Base-by-base conservation (phyloP, 306 rosid genomes). In the Prosopis cineraria region DNA sequence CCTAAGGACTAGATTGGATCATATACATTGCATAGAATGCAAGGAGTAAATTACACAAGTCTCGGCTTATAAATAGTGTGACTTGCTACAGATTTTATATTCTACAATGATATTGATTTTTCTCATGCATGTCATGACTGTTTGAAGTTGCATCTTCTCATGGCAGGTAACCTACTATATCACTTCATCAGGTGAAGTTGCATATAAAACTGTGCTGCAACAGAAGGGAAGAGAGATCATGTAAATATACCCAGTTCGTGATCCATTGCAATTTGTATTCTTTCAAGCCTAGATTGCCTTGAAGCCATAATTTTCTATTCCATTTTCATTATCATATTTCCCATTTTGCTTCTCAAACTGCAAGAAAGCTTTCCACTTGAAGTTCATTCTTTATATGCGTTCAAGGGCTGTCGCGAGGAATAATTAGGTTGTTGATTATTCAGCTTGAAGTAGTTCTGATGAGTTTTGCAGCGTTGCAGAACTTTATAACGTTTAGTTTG, bases 161-260 rank as follows among this genome's bases (percentile, higher is more conserved):
- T 79, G 47, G 68, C 85, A 89, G 89, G 89, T 72, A 59, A 87
- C 89, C 36, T 83, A 69, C 80, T 81, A 84, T 77, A 74, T 89
- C 34, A 83, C 43, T 70, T 68, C 76, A 7, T 50, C 45, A 37
- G 89, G 89, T 20, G 85, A 81, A 70, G 78, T 83, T 65, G 79
- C 59, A 34, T 84, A 77, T 56, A 79, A 47, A 81, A 80, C 76
- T 76, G 55, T 84, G 44, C 80, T 82, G 64, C 90, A 84, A 45
- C 87, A 85, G 83, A 78, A 52, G 78, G 89, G 90, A n/a, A 78
- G 39, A 79, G 89, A 81, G 63, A 70, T 34, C 68, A 87, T 85
- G 84, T 83, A 76, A 81, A 73, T 56, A n/a, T 59, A 53, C 45
- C 30, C 30, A 31, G 13, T 47, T 50, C 73, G 68, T 41, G 75